A percentile compares a stretch with the other conserved stretches of the same genome.
Evolutionary conservation across 345 rosid species (phyloP).

Genomic region (Jatropha curcas): DNA sequence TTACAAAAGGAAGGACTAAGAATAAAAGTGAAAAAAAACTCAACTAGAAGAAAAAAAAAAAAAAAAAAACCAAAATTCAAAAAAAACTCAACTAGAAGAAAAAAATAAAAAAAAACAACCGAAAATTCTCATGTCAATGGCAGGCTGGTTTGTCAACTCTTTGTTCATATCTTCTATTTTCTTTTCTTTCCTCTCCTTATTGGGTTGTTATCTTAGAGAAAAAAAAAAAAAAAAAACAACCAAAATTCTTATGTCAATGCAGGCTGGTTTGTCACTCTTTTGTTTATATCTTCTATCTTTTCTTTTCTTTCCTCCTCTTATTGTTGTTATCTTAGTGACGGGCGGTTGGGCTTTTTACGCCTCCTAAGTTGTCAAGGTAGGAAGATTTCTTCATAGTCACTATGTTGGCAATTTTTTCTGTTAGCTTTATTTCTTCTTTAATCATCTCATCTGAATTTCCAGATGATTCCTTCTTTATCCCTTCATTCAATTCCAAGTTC

Average conservation of each 20-base stretch:
- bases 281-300: conserved; percentile 5
- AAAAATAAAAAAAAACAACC: too few relatives aligned
- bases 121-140: too few relatives aligned
- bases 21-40: conserved; percentile 7
- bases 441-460: conserved; percentile 26
- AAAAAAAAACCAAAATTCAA: background rate
- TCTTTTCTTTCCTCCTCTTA: background rate
- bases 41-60: conserved; percentile 5
- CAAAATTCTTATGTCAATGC: conserved; percentile 10
- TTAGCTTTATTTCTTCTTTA: conserved; percentile 41
- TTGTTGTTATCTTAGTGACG: conserved; percentile 43
- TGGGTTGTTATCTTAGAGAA: too few relatives aligned
- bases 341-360: conserved; percentile 69
- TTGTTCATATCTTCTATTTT: too few relatives aligned
- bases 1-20: conserved; percentile 26
- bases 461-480: conserved; percentile 33
- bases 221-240: background rate
- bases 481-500: conserved; percentile 49
- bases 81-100: too few relatives aligned
- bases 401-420: conserved; percentile 40
- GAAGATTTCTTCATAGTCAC: conserved; percentile 55
- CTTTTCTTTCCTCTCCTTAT: too few relatives aligned
- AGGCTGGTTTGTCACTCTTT: conserved; percentile 25
- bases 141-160: too few relatives aligned
- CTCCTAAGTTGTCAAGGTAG: conserved; percentile 60